A percentile compares a stretch with the other conserved stretches of the same genome.
phyloP scores from a whole-genome alignment of 2,329 filamentous ascomycete genomes.

The Myriosclerotinia duriaeana region DNA sequence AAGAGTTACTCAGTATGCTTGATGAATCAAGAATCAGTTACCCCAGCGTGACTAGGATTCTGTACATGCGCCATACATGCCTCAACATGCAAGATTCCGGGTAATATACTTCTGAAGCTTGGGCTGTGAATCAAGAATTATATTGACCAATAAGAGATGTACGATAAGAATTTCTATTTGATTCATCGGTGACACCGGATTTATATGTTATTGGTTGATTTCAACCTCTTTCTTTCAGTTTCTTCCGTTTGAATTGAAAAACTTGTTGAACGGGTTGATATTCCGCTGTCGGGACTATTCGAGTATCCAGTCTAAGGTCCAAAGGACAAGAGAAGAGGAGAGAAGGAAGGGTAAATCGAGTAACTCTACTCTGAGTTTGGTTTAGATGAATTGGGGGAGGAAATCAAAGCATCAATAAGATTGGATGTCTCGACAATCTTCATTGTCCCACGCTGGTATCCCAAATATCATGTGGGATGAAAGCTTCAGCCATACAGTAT shows the following conservation, averaged over 20 bases:
- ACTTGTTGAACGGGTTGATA: neutral
- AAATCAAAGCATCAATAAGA: conserved; percentile 3
- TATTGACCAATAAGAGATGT: conserved; percentile 11
- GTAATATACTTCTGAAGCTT: conserved; percentile 1
- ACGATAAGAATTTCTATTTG: conserved; percentile 27
- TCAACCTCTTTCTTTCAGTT: neutral
- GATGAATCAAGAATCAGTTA: neutral
- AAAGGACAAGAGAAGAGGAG: neutral
- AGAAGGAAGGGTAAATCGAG: neutral
- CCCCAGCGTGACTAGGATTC: conserved; percentile 6
- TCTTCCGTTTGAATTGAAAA: neutral
- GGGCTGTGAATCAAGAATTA: conserved; percentile 3
- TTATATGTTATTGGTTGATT: neutral
- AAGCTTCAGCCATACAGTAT: conserved; percentile 3
- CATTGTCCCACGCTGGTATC: conserved; percentile 4
- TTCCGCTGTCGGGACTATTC: neutral
- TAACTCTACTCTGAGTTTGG: neutral
- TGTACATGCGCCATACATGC: conserved; percentile 19
- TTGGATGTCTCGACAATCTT: conserved; percentile 1
- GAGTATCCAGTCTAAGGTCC: conserved; percentile 3
- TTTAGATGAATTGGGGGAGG: neutral
- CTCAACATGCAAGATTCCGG: conserved; percentile 5
- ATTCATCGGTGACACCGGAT: conserved; percentile 22
- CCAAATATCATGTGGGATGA: neutral
- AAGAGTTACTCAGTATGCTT: too few relatives aligned